Evolutionary conservation across 225 moss, liverwort and hornwort genomes (phyloP), one percentile per base, ranked within the genome.

Genomic region (Bryum argenteum): DNA sequence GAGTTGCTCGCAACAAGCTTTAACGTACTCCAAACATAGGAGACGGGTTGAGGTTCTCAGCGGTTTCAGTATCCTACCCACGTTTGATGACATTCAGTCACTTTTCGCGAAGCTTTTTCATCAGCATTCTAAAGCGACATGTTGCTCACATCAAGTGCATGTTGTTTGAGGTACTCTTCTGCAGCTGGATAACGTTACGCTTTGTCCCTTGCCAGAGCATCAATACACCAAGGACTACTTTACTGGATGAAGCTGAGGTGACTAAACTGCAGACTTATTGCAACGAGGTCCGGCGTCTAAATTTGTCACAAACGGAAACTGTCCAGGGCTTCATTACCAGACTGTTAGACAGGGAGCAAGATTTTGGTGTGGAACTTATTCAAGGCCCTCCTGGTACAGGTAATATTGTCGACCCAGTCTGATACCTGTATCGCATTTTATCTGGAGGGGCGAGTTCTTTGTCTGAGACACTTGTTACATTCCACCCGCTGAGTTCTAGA

Each of bases 371-470:
- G 65, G 75, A 82, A 45, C 85, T 85, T 67, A 85, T 88, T 63
- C 82, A 85, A 80, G 88, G 88, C 40, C 88, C 85, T 65, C 88
- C 88, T 72, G 85, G 88, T 63, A 88, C 88, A 67, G 84, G 88
- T 81, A 63, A 63, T 42, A 21, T 57, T 60, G 16, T 28, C 41
- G 58, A 50, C 57, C 56, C 40, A 19, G 58, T 51, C 20, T 63
- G 40, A 57, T 48, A 50, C 73, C 23, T 64, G 55, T 55, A 37
- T 63, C 56, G 40, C 55, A 23, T 67, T 43, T 23, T 26, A 44
- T 61, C 39, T 55, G 44, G 22, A 11, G 67, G 15, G 10, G n/a
- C 47, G 15, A 55, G 55, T 55, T 43, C 18, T 65, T 11, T 57
- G 19, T 56, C 58, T 69, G 17, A 16, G 73, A 60, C 44, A 58